A percentile compares a stretch with the other conserved stretches of the same genome.
Conservation (phyloP, 164 flowering plant species). For the Vitis rotundifolia region DNA sequence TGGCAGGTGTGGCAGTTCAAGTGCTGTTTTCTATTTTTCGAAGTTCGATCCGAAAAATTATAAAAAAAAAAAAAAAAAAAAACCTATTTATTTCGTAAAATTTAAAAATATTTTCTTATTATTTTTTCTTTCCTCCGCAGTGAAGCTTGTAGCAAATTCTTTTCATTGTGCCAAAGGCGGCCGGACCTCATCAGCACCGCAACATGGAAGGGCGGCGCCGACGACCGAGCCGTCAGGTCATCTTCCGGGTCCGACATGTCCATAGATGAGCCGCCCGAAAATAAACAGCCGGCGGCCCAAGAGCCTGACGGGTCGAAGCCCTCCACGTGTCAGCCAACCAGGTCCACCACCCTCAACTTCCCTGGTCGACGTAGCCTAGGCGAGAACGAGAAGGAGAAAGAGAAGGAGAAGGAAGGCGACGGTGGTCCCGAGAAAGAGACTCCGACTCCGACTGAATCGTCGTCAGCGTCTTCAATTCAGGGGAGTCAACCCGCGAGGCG, state of each 20-base stretch:
- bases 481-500: conserved; percentile 57
- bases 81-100: not conserved
- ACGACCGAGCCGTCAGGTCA: conserved; percentile 56
- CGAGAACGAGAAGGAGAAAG: conserved; percentile 27
- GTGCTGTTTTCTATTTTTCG: not conserved
- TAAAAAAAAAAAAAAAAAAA: no score
- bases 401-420: conserved; percentile 21
- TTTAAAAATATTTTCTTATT: not conserved
- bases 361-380: conserved; percentile 22
- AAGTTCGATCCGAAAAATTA: not conserved
- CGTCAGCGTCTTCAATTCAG: conserved; percentile 20
- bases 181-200: conserved; percentile 47
- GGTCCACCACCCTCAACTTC: conserved; percentile 19
- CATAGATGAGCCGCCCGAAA: conserved; percentile 51
- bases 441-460: conserved; percentile 15
- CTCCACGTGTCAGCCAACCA: conserved; percentile 35
- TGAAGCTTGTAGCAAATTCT: conserved; percentile 78
- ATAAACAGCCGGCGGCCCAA: not conserved
- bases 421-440: no score
- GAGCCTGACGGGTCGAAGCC: conserved; percentile 18
- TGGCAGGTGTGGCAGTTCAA: conserved; percentile 17
- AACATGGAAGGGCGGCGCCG: conserved; percentile 40
- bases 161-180: conserved; percentile 65
- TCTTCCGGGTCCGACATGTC: conserved; percentile 91
- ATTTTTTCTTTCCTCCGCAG: conserved; percentile 34